A percentile compares a stretch with the other conserved stretches of the same genome.
These are phyloP conservation scores for Xylariaceae sp. DNA, from an alignment of 2,329 filamentous ascomycete genomes.

Conservation along the genomic window DNA sequence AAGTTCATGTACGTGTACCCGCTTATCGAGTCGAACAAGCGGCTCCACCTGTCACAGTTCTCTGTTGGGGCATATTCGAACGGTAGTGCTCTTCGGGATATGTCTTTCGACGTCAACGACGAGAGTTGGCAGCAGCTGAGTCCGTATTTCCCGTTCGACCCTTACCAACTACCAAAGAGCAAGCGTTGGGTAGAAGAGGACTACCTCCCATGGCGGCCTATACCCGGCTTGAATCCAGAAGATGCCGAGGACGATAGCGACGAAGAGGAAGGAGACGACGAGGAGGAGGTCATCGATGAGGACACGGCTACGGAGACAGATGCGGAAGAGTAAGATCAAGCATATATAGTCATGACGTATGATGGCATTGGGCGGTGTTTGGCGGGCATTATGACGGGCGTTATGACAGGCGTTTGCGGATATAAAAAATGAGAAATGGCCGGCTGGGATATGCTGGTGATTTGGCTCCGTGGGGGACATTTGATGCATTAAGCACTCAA, in stretches of 20 bases:
- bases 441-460: not conserved
- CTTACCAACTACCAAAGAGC: slow-evolving; percentile 83
- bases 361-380: slow-evolving; percentile 20
- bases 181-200: slow-evolving; percentile 82
- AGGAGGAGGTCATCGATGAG: slow-evolving; percentile 44
- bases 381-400: no score
- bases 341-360: slow-evolving; percentile 11
- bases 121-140: slow-evolving; percentile 82
- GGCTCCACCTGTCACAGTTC: slow-evolving; percentile 70
- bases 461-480: no score
- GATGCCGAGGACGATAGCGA: slow-evolving; percentile 51
- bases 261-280: slow-evolving; percentile 43
- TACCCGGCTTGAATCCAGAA: slow-evolving; percentile 60
- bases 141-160: slow-evolving; percentile 95
- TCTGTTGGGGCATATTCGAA: slow-evolving; percentile 52
- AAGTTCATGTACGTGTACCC: slow-evolving; percentile 86
- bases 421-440: slow-evolving; percentile 2
- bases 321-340: slow-evolving; percentile 35
- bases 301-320: slow-evolving; percentile 46
- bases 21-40: slow-evolving; percentile 87
- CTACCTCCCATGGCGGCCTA: slow-evolving; percentile 74
- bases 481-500: no score
- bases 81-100: slow-evolving; percentile 49
- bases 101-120: slow-evolving; percentile 50
- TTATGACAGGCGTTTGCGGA: slow-evolving; percentile 13